Percentiles rank a stretch among this genome's conserved stretches.
These are phyloP conservation scores for Monosporozyma unispora DNA, from an alignment of 805 yeast species.

Conservation along the genomic window DNA sequence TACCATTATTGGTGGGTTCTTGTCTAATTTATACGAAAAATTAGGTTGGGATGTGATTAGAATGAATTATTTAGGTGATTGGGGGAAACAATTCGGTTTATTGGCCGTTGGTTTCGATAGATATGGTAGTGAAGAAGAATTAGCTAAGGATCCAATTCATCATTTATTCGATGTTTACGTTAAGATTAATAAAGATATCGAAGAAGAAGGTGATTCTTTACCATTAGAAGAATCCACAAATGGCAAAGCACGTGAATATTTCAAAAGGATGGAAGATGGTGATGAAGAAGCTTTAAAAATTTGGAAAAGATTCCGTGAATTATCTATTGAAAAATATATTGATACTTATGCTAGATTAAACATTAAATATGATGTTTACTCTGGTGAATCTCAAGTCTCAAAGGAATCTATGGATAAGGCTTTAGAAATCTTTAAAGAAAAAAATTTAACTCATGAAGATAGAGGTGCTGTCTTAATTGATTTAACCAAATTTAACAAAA, in stretches of 20 bases:
- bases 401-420: slow-evolving; percentile 61
- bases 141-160: slow-evolving; percentile 74
- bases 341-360: slow-evolving; percentile 86
- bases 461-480: slow-evolving; percentile 87
- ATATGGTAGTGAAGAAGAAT: slow-evolving; percentile 69
- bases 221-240: slow-evolving; percentile 49
- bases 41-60: slow-evolving; percentile 85
- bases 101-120: slow-evolving; percentile 84
- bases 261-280: slow-evolving; percentile 87
- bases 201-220: slow-evolving; percentile 39
- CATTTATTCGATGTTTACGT: slow-evolving; percentile 93
- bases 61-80: slow-evolving; percentile 92
- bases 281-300: slow-evolving; percentile 68
- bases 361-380: slow-evolving; percentile 75
- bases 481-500: slow-evolving; percentile 74
- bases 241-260: slow-evolving; percentile 76
- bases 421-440: slow-evolving; percentile 50
- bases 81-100: slow-evolving; percentile 98
- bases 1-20: slow-evolving; percentile 93
- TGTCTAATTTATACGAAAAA: slow-evolving; percentile 79
- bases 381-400: slow-evolving; percentile 93
- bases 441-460: slow-evolving; percentile 69
- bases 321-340: slow-evolving; percentile 77
- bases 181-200: slow-evolving; percentile 68
- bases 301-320: slow-evolving; percentile 82